Conservation (phyloP, 2,329 filamentous ascomycete genomes). For the Hysterium pulicare region DNA sequence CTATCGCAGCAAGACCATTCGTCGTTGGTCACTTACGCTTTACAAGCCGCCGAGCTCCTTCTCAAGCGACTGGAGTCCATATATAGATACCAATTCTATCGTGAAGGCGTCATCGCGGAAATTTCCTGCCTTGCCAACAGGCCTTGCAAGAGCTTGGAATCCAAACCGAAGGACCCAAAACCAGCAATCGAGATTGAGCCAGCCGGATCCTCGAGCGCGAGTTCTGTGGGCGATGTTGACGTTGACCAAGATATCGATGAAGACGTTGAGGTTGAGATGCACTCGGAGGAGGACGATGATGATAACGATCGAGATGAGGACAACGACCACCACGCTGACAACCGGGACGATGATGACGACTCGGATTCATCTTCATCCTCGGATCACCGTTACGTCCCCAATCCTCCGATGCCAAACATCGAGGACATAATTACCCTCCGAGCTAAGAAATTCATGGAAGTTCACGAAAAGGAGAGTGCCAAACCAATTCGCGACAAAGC, state of each 20-base stretch:
- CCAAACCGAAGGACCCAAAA: conserved; percentile 25
- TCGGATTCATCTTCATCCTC: conserved; percentile 63
- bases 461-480: conserved; percentile 74
- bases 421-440: conserved; percentile 70
- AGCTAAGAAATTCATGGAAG: conserved; percentile 79
- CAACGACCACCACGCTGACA: conserved; percentile 57
- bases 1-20: conserved; percentile 93
- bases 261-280: conserved; percentile 50
- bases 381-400: conserved; percentile 22
- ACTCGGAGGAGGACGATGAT: conserved; percentile 50
- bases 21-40: conserved; percentile 76
- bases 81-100: conserved; percentile 94
- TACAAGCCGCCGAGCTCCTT: conserved; percentile 86
- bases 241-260: conserved; percentile 41
- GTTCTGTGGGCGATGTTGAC: conserved; percentile 23
- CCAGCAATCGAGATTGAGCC: conserved; percentile 21
- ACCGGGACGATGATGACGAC: conserved; percentile 58
- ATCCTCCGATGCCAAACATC: conserved; percentile 46
- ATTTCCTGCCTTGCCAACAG: conserved; percentile 73
- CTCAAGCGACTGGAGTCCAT: conserved; percentile 79
- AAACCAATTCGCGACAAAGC: conserved; percentile 77
- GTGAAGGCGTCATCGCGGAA: conserved; percentile 91
- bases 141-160: conserved; percentile 29
- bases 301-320: conserved; percentile 47
- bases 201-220: conserved; percentile 21